Conservation (phyloP, 331 rosid genomes). For the Rosa hybrid region DNA sequence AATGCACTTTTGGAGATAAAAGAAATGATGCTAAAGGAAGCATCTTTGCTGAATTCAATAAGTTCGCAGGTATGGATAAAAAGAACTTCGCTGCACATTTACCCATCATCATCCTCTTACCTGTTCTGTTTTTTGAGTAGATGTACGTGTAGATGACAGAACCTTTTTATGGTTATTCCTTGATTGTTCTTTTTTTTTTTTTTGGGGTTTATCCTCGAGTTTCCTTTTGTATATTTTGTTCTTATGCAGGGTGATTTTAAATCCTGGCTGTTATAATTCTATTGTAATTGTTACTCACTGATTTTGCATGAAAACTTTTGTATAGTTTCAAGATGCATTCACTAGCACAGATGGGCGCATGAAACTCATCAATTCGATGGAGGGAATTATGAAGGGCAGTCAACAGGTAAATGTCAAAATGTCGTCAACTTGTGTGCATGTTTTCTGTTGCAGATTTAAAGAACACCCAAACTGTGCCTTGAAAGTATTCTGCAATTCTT, state of each 20-base stretch:
- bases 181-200: not conserved
- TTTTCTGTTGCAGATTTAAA: not conserved
- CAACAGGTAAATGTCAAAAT: constrained; percentile 59
- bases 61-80: constrained; percentile 68
- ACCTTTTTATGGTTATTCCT: not conserved
- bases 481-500: not conserved
- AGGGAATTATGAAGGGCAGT: constrained; percentile 87
- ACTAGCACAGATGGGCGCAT: constrained; percentile 61
- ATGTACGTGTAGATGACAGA: not conserved
- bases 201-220: not conserved
- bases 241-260: not conserved
- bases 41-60: constrained; percentile 81
- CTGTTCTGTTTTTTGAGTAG: not conserved
- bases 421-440: not conserved
- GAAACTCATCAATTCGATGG: constrained; percentile 85
- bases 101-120: not conserved
- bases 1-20: constrained; percentile 92
- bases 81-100: not conserved
- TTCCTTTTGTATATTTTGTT: not conserved
- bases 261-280: not conserved
- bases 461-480: not conserved
- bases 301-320: constrained; percentile 6
- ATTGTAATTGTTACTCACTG: not conserved
- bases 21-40: constrained; percentile 86
- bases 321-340: constrained; percentile 90